Conservation (phyloP, 2,329 filamentous ascomycete species). For the Tolypocladium album region DNA sequence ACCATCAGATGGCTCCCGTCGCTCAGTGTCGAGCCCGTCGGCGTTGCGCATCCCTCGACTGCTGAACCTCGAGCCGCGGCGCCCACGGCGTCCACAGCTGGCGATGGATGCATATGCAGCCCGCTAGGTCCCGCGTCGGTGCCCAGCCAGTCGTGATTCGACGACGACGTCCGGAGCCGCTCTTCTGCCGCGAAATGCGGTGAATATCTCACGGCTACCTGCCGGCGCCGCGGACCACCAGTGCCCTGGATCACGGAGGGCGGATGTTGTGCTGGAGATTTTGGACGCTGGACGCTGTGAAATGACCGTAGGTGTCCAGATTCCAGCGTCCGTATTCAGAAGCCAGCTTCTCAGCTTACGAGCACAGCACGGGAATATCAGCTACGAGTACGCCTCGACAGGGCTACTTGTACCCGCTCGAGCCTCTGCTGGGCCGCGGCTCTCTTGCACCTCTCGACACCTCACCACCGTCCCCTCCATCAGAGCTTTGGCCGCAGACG, state of each 20-base stretch:
- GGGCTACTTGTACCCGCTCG: neutral
- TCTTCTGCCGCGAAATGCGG: slow-evolving; percentile 4
- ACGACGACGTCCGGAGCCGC: neutral
- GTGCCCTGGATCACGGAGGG: neutral
- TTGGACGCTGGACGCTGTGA: too few relatives aligned
- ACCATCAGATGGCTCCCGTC: neutral
- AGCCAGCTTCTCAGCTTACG: neutral
- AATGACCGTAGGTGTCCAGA: neutral
- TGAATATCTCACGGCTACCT: slow-evolving; percentile 1
- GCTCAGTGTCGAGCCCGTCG: too few relatives aligned
- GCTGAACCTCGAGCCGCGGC: neutral
- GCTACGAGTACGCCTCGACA: neutral
- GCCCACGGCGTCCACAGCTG: neutral
- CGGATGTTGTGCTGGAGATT: too few relatives aligned
- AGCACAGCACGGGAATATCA: neutral
- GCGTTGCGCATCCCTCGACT: neutral
- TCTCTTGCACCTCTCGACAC: neutral
- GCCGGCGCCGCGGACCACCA: neutral
- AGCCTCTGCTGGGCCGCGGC: neutral
- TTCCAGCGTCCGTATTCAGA: neutral
- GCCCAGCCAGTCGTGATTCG: slow-evolving; percentile 4
- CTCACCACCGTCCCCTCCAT: neutral
- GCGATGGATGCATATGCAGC: neutral
- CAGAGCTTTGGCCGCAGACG: neutral
- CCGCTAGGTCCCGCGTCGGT: neutral